Evolutionary conservation across 148 eudicot genomes (phyloP).

Genomic region (Persicaria maculosa): DNA sequence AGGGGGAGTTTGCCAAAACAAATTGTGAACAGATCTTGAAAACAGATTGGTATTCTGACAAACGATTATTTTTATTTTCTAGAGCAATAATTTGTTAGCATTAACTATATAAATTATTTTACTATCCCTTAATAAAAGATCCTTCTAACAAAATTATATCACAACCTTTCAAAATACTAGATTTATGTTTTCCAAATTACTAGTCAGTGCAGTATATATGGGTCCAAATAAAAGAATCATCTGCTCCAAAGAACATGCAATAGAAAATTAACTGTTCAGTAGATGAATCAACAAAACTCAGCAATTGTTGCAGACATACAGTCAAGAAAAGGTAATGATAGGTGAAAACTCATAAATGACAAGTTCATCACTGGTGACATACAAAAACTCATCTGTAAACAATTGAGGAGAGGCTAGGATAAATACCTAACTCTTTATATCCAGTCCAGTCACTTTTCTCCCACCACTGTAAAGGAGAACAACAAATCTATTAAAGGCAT

Average conservation of each 20-base stretch:
- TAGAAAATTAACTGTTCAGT: background rate
- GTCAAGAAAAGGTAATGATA: too few species aligned
- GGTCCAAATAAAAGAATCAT: background rate
- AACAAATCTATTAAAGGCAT: conserved; percentile 69
- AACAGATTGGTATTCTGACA: too few species aligned
- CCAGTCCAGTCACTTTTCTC: conserved; percentile 99
- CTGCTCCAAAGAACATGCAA: background rate
- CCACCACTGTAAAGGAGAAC: conserved; percentile 98
- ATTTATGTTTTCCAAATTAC: background rate
- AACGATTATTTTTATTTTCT: too few species aligned
- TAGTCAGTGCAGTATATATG: background rate
- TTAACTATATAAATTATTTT: too few species aligned
- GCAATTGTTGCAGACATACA: too few species aligned
- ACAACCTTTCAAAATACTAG: background rate
- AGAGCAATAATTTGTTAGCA: too few species aligned
- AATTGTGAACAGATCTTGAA: too few species aligned
- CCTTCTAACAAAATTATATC: background rate
- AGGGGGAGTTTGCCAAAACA: too few species aligned
- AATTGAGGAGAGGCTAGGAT: conserved; percentile 7
- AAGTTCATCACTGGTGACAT: too few species aligned
- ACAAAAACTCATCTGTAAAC: too few species aligned
- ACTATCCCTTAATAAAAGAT: background rate
- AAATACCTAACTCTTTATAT: conserved; percentile 88
- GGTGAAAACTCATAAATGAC: too few species aligned
- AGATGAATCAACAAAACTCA: background rate